Base-by-base conservation (phyloP, 352 stramenopile species). In the Phytophthora chlamydospora region DNA sequence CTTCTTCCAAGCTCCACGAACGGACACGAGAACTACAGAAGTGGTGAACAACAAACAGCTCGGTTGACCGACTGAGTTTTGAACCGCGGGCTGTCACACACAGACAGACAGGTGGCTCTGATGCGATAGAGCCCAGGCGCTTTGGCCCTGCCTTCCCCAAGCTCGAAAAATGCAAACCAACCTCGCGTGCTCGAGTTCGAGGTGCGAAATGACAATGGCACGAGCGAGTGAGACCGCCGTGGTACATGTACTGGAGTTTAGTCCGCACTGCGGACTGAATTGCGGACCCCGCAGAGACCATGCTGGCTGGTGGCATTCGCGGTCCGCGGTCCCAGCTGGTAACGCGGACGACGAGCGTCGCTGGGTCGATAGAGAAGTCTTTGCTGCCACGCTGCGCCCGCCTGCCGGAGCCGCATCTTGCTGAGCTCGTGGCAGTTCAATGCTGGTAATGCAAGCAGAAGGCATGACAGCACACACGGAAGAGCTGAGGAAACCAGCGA, bases 121-220 rank as follows among this genome's bases (percentile, higher is more conserved):
- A 33, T 36, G 51, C 43, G 36, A 56, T 56, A 56, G n/a, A 58
- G 57, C 38, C 32, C 50, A 46, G 48, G 1, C 49, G 48, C 24
- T 29, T 16, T 66, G 43, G 36, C 14, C 59, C 45, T 52, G 60
- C 51, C 58, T 57, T 54, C 58, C 50, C 38, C 50, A 12, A 6
- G 9, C 33, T 24, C 39, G 53, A 60, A 64, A 65, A 65, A 69
- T 61, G 48, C 48, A 60, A 50, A 24, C 45, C 32, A 55, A 33
- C 35, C 41, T 52, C 34, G 38, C 42, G 49, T 63, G 55, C 45
- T 21, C 38, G 55, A 47, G 33, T 42, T 48, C 35, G 34, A 43
- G 43, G 45, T 27, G 44, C 55, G 21, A 36, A 57, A 62, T 63
- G 45, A 63, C 44, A 16, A 63, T 36, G 45, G 24, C 29, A 24